Evolutionary conservation across 805 yeast species (phyloP).

Genomic region (Yarrowia osloensis): DNA sequence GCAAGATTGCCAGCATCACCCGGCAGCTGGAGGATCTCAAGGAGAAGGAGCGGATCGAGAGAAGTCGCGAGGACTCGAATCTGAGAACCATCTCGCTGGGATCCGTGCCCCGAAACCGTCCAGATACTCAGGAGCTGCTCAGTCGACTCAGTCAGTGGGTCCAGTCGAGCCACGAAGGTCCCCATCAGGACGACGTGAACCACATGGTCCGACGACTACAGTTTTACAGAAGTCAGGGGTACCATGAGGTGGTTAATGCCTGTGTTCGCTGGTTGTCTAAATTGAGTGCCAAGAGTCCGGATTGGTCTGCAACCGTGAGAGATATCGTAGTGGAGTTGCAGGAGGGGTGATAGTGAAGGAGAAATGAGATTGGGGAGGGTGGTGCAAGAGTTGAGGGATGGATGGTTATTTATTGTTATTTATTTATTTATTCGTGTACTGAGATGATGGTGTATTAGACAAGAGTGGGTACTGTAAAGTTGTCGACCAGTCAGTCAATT

Average conservation of each 20-base stretch:
- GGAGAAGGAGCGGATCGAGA: slow-evolving; percentile 15
- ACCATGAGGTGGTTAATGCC: slow-evolving; percentile 15
- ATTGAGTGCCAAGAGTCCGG: background rate
- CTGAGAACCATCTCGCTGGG: background rate
- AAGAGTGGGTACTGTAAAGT: too few relatives aligned
- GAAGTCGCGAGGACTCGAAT: background rate
- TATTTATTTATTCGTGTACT: background rate
- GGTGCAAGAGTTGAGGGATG: background rate
- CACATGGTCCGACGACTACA: background rate
- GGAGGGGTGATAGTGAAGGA: background rate
- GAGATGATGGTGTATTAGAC: too few relatives aligned
- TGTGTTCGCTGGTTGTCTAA: slow-evolving; percentile 8
- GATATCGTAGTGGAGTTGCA: slow-evolving; percentile 5
- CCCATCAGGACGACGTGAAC: background rate
- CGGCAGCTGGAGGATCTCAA: slow-evolving; percentile 11
- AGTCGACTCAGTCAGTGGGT: background rate
- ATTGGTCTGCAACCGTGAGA: background rate
- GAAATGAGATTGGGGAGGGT: background rate
- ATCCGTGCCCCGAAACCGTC: background rate
- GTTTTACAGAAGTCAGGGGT: background rate
- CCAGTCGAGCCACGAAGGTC: background rate
- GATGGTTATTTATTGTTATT: slow-evolving; percentile 11
- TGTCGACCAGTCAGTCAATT: too few relatives aligned
- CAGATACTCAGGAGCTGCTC: background rate
- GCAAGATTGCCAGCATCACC: slow-evolving; percentile 50